phyloP scores from a whole-genome alignment of 768 basidiomycete genomes.

The Gelatoporia subvermispora region DNA sequence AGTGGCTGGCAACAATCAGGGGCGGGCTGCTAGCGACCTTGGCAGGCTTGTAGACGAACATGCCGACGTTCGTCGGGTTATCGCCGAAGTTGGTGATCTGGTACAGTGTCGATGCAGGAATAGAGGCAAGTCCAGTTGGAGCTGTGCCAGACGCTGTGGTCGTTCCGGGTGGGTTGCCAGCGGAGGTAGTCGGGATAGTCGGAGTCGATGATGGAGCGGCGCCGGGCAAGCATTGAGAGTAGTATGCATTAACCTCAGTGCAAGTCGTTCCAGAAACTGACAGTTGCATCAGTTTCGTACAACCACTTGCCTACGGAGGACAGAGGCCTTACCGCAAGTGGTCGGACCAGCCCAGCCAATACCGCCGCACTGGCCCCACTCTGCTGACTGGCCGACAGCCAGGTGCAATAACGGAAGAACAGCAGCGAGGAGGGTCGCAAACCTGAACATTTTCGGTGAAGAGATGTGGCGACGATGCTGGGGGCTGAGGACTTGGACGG shows the following conservation, averaged over 20 bases:
- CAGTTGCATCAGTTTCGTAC: not conserved
- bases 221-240: slow-evolving; percentile 38
- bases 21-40: slow-evolving; percentile 28
- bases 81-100: slow-evolving; percentile 43
- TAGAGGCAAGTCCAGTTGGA: slow-evolving; percentile 7
- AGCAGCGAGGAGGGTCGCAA: slow-evolving; percentile 1
- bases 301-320: not conserved
- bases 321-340: slow-evolving; percentile 8
- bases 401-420: slow-evolving; percentile 22
- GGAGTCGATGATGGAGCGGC: not conserved
- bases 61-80: slow-evolving; percentile 50
- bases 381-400: slow-evolving; percentile 17
- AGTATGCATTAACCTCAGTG: slow-evolving; percentile 32
- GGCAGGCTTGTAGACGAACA: slow-evolving; percentile 36
- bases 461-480: not conserved
- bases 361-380: slow-evolving; percentile 13
- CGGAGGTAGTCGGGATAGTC: not conserved
- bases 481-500: not conserved
- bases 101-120: slow-evolving; percentile 13
- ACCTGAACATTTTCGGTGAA: slow-evolving; percentile 1
- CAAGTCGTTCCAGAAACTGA: slow-evolving; percentile 33
- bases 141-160: slow-evolving; percentile 7
- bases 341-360: slow-evolving; percentile 12
- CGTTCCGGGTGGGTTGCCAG: too few species aligned
- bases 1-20: slow-evolving; percentile 43